These are phyloP conservation scores for Ammopiptanthus mongolicus DNA, from an alignment of 306 rosid species.

Conservation along the genomic window DNA sequence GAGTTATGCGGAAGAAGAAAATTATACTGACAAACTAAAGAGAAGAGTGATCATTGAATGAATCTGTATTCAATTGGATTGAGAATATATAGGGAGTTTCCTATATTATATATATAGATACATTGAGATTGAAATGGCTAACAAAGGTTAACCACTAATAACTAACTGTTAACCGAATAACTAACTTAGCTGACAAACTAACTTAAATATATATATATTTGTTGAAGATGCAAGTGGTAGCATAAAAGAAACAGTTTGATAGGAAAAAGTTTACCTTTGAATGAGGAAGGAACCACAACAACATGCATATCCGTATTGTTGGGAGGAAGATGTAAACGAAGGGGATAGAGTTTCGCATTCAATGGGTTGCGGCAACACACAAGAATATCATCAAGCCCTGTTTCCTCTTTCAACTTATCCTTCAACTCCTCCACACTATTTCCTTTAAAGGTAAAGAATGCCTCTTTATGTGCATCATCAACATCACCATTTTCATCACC, in stretches of 20 bases:
- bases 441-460: conserved; percentile 58
- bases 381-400: conserved; percentile 39
- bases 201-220: too few relatives aligned
- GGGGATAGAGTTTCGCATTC: conserved; percentile 67
- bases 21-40: too few relatives aligned
- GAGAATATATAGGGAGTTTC: too few relatives aligned
- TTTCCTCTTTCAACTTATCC: conserved; percentile 49
- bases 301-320: conserved; percentile 63
- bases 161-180: too few relatives aligned
- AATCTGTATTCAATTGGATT: too few relatives aligned
- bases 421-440: conserved; percentile 48
- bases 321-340: conserved; percentile 84
- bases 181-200: too few relatives aligned
- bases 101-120: too few relatives aligned
- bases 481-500: conserved; percentile 57
- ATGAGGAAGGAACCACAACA: conserved; percentile 53
- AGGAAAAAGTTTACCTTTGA: conserved; percentile 19
- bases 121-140: too few relatives aligned
- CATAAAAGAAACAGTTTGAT: neutral
- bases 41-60: too few relatives aligned
- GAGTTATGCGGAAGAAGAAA: too few relatives aligned
- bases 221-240: neutral
- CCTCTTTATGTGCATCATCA: conserved; percentile 24
- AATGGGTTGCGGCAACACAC: conserved; percentile 78
- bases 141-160: too few relatives aligned